Evolutionary conservation across 192 early-diverging fungal genomes (phyloP), one percentile per base, ranked within the genome.

Genomic region (Rhizophlyctis rosea): DNA sequence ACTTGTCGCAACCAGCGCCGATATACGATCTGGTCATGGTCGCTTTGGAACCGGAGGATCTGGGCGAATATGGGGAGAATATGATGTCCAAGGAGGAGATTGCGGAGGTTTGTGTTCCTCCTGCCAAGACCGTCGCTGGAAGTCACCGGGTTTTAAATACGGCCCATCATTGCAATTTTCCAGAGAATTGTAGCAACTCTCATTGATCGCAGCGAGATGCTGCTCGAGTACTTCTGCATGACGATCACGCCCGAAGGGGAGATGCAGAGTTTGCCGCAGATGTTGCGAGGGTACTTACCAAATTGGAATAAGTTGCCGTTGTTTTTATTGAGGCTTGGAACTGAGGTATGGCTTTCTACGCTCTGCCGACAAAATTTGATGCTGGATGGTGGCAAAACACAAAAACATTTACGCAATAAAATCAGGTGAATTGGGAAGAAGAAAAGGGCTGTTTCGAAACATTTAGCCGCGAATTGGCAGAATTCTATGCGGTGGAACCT

Each of bases 201-300:
- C 16, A 62, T 87, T 3, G 61, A 72, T 3, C 60, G 79, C 36
- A 70, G 80, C 2, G 87, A 89, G 29, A 94, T 98, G 94, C 77
- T 98, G 3, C 74, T 79, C 14, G 93, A 97, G 59, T 97, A 96
- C 68, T 98, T 94, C 69, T 84, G 86, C 7, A 76, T 98, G 4
- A 79, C 55, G 13, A 68, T 98, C 30, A 79, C 65, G 23, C 82
- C 82, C 7, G 69, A 75, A 11, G 90, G 94, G 2, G 58, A 83
- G 5, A 57, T 95, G 2, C 59, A 74, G 21, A 73, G 86, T 0
- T 62, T 98, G 29, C 96, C 96, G 0, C 79, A 96, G 78, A 28
- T 98, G 47, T 58, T 98, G 18, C 71, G 78, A 23, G 88, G 85
- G 25, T 98, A 95, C 73, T 68, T 74, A 11, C 95, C 96, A 2